Evolutionary conservation across 257 asterid genomes (phyloP), one percentile per base, ranked within the genome.

Genomic region (Salvia hispanica): DNA sequence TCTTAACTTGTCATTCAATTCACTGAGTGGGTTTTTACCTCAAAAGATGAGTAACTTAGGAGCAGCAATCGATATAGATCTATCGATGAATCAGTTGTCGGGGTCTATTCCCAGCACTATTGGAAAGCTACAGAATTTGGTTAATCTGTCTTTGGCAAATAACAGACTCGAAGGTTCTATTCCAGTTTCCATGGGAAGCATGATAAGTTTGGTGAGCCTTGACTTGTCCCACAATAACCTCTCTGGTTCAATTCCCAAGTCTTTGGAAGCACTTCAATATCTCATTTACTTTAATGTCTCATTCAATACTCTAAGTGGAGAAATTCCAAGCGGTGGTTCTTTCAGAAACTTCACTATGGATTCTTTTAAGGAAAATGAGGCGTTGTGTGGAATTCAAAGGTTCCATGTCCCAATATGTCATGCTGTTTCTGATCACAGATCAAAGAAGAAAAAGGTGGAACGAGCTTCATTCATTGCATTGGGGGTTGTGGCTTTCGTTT

Each of bases 301-400:
- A 6, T 73, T 64, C 74, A 78, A 78, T 69, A 28, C 45, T n/a
- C 10, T 78, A 31, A 48, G 42, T 15, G 82, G 82, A 10, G 79
- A 73, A 51, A 73, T 78, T 40, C 81, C 76, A 7, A 6, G 42
- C 0, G 63, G 57, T 16, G 84, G 81, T 58, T 66, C 80, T n/a
- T 79, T n/a, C n/a, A n/a, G n/a, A n/a, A n/a, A n/a, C n/a, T n/a
- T n/a, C n/a, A n/a, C n/a, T n/a, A n/a, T n/a, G 13, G 68, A 74
- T 5, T 74, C 62, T 5, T 79, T 71, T 9, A 57, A 21, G 48
- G 70, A 37, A 2, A 64, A 62, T 28, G 21, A 28, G 3, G 68
- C 56, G 8, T 9, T 62, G 2, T 62, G 82, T 62, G 82, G 82
- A 44, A 18, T 12, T 45, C 67, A 52, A 0, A 58, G 62, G 58